Percentiles rank a stretch among this genome's conserved stretches.
These are phyloP conservation scores for Pluteus cervinus DNA, from an alignment of 768 basidiomycete genomes.

Conservation along the genomic window DNA sequence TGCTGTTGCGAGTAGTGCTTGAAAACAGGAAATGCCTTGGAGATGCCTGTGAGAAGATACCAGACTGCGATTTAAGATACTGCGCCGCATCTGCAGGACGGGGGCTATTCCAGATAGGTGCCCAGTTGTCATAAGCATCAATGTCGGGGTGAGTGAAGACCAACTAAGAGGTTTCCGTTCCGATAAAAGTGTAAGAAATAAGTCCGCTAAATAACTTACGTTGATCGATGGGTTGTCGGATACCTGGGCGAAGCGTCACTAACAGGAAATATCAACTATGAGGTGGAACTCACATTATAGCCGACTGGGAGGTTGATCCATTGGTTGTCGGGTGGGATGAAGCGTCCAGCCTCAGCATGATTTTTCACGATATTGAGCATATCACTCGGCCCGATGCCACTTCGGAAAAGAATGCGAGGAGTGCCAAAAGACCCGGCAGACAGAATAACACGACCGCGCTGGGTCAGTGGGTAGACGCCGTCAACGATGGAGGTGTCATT, in stretches of 20 bases:
- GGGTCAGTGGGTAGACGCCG: conserved; percentile 47
- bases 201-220: conserved; percentile 25
- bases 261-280: not conserved
- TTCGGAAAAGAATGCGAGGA: conserved; percentile 51
- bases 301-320: conserved; percentile 62
- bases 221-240: conserved; percentile 63
- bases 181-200: not conserved
- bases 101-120: conserved; percentile 47
- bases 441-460: conserved; percentile 55
- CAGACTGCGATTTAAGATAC: conserved; percentile 44
- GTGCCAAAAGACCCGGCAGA: conserved; percentile 53
- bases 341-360: conserved; percentile 37
- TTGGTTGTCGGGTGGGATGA: conserved; percentile 39
- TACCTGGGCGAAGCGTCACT: conserved; percentile 20
- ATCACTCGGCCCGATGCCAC: conserved; percentile 56
- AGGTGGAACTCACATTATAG: conserved; percentile 28
- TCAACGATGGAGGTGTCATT: conserved; percentile 52
- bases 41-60: conserved; percentile 52
- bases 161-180: conserved; percentile 25
- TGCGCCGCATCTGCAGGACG: conserved; percentile 49
- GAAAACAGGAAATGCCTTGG: conserved; percentile 30
- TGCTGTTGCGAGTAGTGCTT: not conserved
- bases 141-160: conserved; percentile 60
- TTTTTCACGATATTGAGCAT: conserved; percentile 45
- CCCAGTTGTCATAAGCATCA: conserved; percentile 66